phyloP scores from a whole-genome alignment of 2,329 filamentous ascomycete species.

The Diaporthe citrichinensis region DNA sequence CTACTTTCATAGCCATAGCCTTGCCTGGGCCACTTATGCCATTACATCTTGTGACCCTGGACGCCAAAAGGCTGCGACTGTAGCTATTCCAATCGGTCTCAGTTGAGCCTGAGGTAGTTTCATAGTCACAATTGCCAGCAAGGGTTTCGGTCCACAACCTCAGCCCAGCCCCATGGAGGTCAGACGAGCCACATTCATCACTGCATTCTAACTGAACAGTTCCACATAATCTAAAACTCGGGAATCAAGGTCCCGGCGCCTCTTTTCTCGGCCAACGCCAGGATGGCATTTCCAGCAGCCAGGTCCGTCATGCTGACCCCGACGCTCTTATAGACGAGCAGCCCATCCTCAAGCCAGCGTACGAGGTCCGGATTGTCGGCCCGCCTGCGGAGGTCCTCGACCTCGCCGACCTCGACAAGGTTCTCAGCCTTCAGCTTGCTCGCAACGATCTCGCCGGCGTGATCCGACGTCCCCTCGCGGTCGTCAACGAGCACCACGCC shows the following conservation, averaged over 20 bases:
- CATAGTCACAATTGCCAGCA: background rate
- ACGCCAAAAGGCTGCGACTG: background rate
- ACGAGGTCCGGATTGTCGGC: constrained; percentile 50
- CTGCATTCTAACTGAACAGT: background rate
- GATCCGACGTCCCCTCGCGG: constrained; percentile 71
- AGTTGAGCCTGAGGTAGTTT: too few species aligned
- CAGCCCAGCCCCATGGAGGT: too few species aligned
- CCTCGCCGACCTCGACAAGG: constrained; percentile 72
- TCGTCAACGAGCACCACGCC: constrained; percentile 65
- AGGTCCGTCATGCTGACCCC: constrained; percentile 79
- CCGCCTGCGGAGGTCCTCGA: constrained; percentile 69
- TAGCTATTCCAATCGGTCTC: background rate
- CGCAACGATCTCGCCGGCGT: constrained; percentile 77
- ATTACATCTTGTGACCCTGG: background rate
- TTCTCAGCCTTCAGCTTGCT: constrained; percentile 69
- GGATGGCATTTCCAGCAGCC: constrained; percentile 53
- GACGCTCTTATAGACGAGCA: constrained; percentile 79
- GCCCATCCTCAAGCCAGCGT: constrained; percentile 71
- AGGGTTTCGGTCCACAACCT: too few species aligned
- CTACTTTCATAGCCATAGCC: background rate
- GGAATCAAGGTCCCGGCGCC: constrained; percentile 4
- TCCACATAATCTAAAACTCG: background rate
- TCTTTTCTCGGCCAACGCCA: constrained; percentile 52
- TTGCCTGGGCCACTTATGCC: background rate
- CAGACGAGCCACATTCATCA: background rate